Conservation (phyloP, 23 red algal species). For the Chondrus crispus region DNA sequence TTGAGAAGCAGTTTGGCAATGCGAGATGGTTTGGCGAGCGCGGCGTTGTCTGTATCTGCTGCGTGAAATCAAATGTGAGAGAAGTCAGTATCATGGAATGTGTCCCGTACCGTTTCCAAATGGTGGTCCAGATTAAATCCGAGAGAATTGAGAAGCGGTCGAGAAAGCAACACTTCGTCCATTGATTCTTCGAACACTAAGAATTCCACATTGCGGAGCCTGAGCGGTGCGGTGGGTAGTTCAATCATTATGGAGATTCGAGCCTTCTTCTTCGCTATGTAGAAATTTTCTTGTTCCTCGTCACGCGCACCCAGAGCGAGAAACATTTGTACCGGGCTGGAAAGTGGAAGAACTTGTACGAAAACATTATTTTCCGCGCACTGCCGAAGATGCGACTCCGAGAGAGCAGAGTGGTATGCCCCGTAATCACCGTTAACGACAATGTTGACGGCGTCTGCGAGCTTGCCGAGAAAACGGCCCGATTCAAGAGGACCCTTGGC, state of each 20-base stretch:
- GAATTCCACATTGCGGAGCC: background rate
- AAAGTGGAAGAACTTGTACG: background rate
- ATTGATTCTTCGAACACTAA: background rate
- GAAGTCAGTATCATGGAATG: background rate
- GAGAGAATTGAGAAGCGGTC: slow-evolving; percentile 11
- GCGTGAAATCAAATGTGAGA: background rate
- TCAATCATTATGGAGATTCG: background rate
- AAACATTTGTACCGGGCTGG: background rate
- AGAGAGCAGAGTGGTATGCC: background rate
- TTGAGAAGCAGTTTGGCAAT: background rate
- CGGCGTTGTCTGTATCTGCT: background rate
- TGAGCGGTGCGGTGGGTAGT: background rate
- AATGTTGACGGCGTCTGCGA: background rate
- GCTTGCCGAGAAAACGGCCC: background rate
- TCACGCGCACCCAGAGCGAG: background rate
- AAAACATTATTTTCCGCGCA: background rate
- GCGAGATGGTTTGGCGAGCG: background rate
- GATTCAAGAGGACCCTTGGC: background rate
- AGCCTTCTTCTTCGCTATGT: background rate
- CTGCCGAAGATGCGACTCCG: background rate
- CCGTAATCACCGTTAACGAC: background rate
- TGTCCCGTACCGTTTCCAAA: background rate
- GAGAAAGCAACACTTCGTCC: background rate
- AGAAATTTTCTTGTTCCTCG: background rate
- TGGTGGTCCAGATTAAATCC: background rate